Percentiles rank a stretch among this genome's conserved stretches.
Conservation (phyloP, 495 filamentous ascomycete species). For the Penicillium desertorum region DNA sequence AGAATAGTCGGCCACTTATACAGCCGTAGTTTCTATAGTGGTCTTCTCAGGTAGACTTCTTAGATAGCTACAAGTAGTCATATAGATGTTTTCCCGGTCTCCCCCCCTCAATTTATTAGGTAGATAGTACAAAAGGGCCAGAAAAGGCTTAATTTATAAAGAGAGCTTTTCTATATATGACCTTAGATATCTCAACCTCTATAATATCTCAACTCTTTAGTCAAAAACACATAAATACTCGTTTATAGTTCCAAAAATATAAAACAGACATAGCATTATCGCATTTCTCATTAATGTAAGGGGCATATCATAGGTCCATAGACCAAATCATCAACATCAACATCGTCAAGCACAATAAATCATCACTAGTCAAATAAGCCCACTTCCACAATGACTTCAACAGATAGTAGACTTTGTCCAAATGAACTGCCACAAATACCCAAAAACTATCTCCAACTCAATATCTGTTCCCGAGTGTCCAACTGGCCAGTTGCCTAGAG, state of each 20-base stretch:
- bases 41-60: no score
- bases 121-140: no score
- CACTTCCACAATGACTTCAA: not conserved
- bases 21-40: no score
- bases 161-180: no score
- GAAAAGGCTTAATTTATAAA: no score
- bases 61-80: no score
- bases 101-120: no score
- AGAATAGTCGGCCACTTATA: no score
- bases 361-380: not conserved
- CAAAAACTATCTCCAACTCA: not conserved
- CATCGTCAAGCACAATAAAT: slow-evolving; percentile 2
- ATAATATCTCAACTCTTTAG: no score
- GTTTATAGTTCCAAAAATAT: not conserved
- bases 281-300: slow-evolving; percentile 16
- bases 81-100: no score
- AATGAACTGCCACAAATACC: not conserved
- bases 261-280: slow-evolving; percentile 8
- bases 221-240: no score
- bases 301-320: slow-evolving; percentile 12
- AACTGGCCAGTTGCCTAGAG: not conserved
- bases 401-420: not conserved
- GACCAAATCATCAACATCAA: slow-evolving; percentile 7
- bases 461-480: not conserved
- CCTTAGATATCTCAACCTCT: no score